These are phyloP conservation scores for Hypholoma sublateritium DNA, from an alignment of 768 basidiomycete species.

Conservation along the genomic window DNA sequence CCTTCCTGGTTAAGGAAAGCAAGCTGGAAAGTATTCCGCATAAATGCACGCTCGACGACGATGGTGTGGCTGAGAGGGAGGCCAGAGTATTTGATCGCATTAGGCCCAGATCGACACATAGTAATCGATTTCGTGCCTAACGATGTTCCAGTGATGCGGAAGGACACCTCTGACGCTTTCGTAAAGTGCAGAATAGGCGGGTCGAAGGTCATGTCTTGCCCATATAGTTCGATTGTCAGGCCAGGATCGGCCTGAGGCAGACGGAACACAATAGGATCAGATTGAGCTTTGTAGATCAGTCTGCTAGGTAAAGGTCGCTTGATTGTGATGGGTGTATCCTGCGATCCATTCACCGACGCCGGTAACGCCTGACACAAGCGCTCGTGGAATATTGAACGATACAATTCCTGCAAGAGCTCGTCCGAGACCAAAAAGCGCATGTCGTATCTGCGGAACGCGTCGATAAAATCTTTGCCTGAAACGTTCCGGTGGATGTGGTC, in stretches of 20 bases:
- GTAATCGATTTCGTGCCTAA: conserved; percentile 83
- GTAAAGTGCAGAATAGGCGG: conserved; percentile 81
- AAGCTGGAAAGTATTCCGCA: conserved; percentile 95
- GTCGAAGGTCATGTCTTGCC: conserved; percentile 87
- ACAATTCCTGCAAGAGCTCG: conserved; percentile 74
- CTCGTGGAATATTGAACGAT: conserved; percentile 73
- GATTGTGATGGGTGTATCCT: conserved; percentile 62
- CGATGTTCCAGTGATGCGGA: conserved; percentile 85
- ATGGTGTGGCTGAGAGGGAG: conserved; percentile 78
- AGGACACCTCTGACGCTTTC: conserved; percentile 78
- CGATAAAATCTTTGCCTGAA: conserved; percentile 75
- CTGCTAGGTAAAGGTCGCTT: conserved; percentile 75
- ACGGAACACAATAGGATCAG: conserved; percentile 83
- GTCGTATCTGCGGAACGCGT: conserved; percentile 82
- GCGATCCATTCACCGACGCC: conserved; percentile 30
- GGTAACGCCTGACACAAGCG: conserved; percentile 70
- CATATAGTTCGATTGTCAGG: conserved; percentile 79
- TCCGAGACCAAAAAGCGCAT: conserved; percentile 67
- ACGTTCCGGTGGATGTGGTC: conserved; percentile 58
- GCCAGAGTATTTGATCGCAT: conserved; percentile 80
- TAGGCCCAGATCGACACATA: conserved; percentile 80
- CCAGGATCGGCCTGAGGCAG: conserved; percentile 85
- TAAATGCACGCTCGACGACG: conserved; percentile 88
- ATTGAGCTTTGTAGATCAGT: conserved; percentile 85
- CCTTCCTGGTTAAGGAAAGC: conserved; percentile 74